Evolutionary conservation across 2,329 filamentous ascomycete species (phyloP).

Genomic region (Xylariaceae sp.): DNA sequence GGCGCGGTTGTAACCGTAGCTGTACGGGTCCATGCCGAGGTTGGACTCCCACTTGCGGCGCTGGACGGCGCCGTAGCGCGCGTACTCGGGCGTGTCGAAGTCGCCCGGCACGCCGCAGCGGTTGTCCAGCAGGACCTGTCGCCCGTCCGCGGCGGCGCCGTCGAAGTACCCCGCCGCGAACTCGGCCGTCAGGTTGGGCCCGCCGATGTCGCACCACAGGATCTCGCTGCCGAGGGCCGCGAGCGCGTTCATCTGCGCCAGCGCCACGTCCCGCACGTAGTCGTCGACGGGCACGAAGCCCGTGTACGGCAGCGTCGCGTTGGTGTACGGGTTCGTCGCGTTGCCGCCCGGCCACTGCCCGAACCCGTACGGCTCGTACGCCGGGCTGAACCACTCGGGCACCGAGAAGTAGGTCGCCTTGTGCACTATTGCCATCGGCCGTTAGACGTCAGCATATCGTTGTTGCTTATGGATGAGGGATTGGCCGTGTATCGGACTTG

Average conservation of each 20-base stretch:
- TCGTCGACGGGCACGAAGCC: conserved; percentile 31
- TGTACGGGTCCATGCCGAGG: conserved; percentile 52
- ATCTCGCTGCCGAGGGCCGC: conserved; percentile 37
- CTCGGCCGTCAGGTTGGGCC: conserved; percentile 32
- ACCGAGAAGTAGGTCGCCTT: conserved; percentile 42
- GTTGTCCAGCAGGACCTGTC: conserved; percentile 47
- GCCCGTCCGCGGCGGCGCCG: conserved; percentile 27
- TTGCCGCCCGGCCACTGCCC: conserved; percentile 28
- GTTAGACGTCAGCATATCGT: no score
- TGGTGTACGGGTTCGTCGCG: conserved; percentile 37
- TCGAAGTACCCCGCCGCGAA: conserved; percentile 38
- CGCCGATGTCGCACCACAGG: conserved; percentile 43
- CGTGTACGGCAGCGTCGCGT: conserved; percentile 32
- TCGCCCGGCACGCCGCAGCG: conserved; percentile 46
- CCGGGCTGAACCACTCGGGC: conserved; percentile 42
- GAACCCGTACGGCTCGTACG: conserved; percentile 36
- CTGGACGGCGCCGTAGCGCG: conserved; percentile 40
- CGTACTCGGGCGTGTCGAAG: conserved; percentile 55
- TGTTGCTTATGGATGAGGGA: no score
- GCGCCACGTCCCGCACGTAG: conserved; percentile 35
- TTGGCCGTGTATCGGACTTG: no score
- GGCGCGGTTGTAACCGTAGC: conserved; percentile 52
- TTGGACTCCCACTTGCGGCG: conserved; percentile 53
- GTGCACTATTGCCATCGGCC: no score
- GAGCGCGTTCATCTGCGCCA: conserved; percentile 38